Conservation (phyloP, 179 eudicot genomes). For the Camellia oleifera region DNA sequence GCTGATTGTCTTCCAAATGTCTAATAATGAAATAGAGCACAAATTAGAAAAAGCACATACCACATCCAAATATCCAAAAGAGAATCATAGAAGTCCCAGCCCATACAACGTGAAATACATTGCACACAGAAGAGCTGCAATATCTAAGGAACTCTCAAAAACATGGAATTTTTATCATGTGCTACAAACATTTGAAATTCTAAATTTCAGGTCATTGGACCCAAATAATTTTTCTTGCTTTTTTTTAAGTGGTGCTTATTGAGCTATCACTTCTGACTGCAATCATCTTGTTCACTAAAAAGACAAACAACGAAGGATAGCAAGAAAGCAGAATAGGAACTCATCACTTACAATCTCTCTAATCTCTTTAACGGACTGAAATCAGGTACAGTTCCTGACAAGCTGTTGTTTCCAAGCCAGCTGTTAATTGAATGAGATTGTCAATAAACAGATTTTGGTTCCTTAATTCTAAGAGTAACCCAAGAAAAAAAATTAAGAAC, state of each 20-base stretch:
- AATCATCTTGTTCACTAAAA: background rate
- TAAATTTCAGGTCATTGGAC: background rate
- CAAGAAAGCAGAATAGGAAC: slow-evolving; percentile 7
- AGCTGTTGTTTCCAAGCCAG: slow-evolving; percentile 64
- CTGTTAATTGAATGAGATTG: slow-evolving; percentile 43
- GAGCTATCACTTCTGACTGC: background rate
- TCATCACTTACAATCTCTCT: slow-evolving; percentile 53
- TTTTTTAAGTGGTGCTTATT: background rate
- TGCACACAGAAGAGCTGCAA: background rate
- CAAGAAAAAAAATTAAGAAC: slow-evolving; percentile 24
- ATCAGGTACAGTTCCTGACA: slow-evolving; percentile 71
- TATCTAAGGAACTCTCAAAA: background rate
- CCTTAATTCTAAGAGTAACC: background rate
- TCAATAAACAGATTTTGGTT: slow-evolving; percentile 11
- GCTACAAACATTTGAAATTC: background rate
- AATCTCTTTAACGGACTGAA: slow-evolving; percentile 55
- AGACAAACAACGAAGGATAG: slow-evolving; percentile 13
- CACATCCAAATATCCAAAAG: background rate
- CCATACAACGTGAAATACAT: background rate
- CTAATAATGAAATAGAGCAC: slow-evolving; percentile 33
- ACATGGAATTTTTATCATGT: background rate
- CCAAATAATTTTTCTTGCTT: no score
- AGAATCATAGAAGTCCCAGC: background rate
- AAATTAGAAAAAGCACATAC: slow-evolving; percentile 4
- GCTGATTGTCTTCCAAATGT: slow-evolving; percentile 66